A percentile compares a stretch with the other conserved stretches of the same genome.
Evolutionary conservation across 225 moss, liverwort and hornwort genomes (phyloP).

Genomic region (Bryum argenteum): DNA sequence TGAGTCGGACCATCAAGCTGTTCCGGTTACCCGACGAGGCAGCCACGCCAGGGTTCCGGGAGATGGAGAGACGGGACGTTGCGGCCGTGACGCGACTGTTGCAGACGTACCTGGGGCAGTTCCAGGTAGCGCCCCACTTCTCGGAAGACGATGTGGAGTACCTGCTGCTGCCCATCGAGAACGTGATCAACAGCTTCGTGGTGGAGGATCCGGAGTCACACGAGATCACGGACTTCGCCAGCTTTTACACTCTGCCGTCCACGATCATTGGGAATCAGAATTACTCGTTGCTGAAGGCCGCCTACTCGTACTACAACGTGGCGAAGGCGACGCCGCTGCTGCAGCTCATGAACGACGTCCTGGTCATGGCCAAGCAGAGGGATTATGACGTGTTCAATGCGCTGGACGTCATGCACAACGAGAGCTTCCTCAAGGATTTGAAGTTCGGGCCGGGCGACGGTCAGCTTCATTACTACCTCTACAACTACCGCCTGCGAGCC

Average conservation of each 20-base stretch:
- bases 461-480: conserved; percentile 94
- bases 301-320: conserved; percentile 97
- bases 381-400: conserved; percentile 97
- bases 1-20: conserved; percentile 95
- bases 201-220: conserved; percentile 78
- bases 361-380: conserved; percentile 84
- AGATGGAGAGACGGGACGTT: conserved; percentile 86
- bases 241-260: conserved; percentile 92
- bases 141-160: conserved; percentile 85
- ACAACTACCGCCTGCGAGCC: conserved; percentile 81
- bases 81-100: conserved; percentile 70
- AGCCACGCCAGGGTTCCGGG: conserved; percentile 74
- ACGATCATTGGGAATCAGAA: conserved; percentile 97
- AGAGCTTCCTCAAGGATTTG: conserved; percentile 90
- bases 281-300: conserved; percentile 83
- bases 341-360: conserved; percentile 84
- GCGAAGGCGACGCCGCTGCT: conserved; percentile 81
- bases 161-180: conserved; percentile 74
- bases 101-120: conserved; percentile 70
- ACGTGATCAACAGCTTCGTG: conserved; percentile 90
- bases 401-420: conserved; percentile 97
- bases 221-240: conserved; percentile 90
- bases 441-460: conserved; percentile 97
- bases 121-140: conserved; percentile 76
- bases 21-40: conserved; percentile 81